Percentiles rank a stretch among this genome's conserved stretches.
Conservation (phyloP, 306 rosid genomes). For the Dicorynia guianensis region DNA sequence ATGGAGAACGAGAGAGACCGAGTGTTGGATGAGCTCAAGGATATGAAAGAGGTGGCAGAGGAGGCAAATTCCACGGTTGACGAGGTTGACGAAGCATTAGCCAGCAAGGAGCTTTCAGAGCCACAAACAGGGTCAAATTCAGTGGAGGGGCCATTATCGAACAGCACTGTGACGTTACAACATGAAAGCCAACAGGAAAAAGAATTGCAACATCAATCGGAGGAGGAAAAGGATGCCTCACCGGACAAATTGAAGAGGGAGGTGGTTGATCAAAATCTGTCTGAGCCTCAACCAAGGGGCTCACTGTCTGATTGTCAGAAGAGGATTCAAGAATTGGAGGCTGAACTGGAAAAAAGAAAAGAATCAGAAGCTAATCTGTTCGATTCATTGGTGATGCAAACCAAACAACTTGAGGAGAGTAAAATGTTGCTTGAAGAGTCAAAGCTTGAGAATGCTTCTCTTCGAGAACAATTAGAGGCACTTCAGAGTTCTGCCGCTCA, state of each 20-base stretch:
- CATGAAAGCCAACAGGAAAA: constrained; percentile 45
- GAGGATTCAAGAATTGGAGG: constrained; percentile 57
- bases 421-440: constrained; percentile 67
- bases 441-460: constrained; percentile 57
- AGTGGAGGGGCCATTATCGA: no score
- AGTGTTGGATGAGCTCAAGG: constrained; percentile 42
- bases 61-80: neutral
- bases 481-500: constrained; percentile 26
- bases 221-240: constrained; percentile 30
- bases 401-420: constrained; percentile 65
- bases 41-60: no score
- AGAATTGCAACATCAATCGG: constrained; percentile 39
- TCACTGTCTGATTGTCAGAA: constrained; percentile 41
- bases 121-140: constrained; percentile 31
- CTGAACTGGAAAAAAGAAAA: constrained; percentile 49
- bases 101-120: constrained; percentile 28
- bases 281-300: constrained; percentile 48
- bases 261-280: constrained; percentile 35
- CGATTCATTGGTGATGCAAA: constrained; percentile 65
- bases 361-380: constrained; percentile 64
- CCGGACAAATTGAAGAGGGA: constrained; percentile 37
- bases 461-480: constrained; percentile 43
- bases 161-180: no score
- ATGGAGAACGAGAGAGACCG: constrained; percentile 50
- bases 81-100: constrained; percentile 32